A percentile compares a stretch with the other conserved stretches of the same genome.
Evolutionary conservation across 192 early-diverging fungal genomes (phyloP).

Genomic region (Coemansia sp.): DNA sequence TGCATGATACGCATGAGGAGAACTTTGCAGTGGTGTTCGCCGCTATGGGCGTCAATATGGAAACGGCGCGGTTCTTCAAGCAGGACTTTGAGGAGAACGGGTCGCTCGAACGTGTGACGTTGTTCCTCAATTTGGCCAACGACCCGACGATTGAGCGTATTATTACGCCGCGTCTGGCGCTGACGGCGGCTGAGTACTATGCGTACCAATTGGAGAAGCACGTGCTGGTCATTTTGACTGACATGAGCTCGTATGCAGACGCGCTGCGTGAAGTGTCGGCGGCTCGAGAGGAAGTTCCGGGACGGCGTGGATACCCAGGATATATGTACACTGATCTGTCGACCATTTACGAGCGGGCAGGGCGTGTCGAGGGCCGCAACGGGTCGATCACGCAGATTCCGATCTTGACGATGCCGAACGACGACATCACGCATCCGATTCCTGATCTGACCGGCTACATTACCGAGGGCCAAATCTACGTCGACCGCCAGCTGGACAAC

Average conservation of each 20-base stretch:
- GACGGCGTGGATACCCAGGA: conserved; percentile 98
- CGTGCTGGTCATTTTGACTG: conserved; percentile 97
- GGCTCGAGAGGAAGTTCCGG: conserved; percentile 98
- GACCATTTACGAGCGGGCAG: conserved; percentile 98
- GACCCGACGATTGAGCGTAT: conserved; percentile 99
- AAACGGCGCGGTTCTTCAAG: conserved; percentile 99
- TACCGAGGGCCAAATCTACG: conserved; percentile 99
- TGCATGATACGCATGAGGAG: conserved; percentile 94
- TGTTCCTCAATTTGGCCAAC: conserved; percentile 99
- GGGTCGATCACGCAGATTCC: conserved; percentile 99
- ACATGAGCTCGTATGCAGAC: conserved; percentile 99
- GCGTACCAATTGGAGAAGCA: conserved; percentile 99
- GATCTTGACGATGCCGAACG: conserved; percentile 99
- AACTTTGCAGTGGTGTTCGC: conserved; percentile 99
- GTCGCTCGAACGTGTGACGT: conserved; percentile 94
- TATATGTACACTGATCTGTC: conserved; percentile 99
- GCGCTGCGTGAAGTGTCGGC: conserved; percentile 99
- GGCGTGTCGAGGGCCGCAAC: conserved; percentile 94
- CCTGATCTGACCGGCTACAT: conserved; percentile 99
- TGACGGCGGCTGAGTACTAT: conserved; percentile 99
- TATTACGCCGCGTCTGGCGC: conserved; percentile 95
- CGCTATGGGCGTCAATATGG: conserved; percentile 99
- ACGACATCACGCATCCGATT: conserved; percentile 99
- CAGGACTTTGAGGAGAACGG: conserved; percentile 99
- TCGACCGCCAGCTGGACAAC: conserved; percentile 98